A percentile compares a stretch with the other conserved stretches of the same genome.
phyloP scores from a whole-genome alignment of 2,329 filamentous ascomycete species.

The Pseudogymnoascus sp. region DNA sequence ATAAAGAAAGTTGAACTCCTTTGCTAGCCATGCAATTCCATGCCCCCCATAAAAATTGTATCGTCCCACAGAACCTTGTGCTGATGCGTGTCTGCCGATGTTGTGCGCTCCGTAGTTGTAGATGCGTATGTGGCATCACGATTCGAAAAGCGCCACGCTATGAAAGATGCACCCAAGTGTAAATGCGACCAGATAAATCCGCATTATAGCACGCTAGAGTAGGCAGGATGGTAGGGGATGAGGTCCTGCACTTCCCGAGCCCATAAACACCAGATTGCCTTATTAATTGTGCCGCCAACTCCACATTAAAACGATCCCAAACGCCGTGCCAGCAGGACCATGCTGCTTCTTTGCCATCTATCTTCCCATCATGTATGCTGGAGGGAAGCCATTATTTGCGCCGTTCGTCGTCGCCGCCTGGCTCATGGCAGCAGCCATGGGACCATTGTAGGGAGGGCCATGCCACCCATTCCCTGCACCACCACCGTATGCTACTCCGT shows the following conservation, averaged over 20 bases:
- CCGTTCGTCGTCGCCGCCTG: slow-evolving; percentile 24
- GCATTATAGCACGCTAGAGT: neutral
- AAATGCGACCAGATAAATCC: slow-evolving; percentile 3
- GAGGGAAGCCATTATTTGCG: slow-evolving; percentile 25
- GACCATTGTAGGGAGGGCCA: slow-evolving; percentile 21
- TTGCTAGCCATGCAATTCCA: slow-evolving; percentile 6
- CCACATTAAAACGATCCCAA: slow-evolving; percentile 9
- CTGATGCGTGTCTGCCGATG: slow-evolving; percentile 3
- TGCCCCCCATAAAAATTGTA: slow-evolving; percentile 2
- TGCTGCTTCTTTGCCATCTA: slow-evolving; percentile 17
- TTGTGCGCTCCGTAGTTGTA: slow-evolving; percentile 5
- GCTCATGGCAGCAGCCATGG: slow-evolving; percentile 23
- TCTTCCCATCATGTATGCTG: slow-evolving; percentile 31
- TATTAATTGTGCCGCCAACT: slow-evolving; percentile 1
- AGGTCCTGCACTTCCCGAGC: neutral
- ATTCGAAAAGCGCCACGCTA: slow-evolving; percentile 5
- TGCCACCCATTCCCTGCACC: slow-evolving; percentile 23
- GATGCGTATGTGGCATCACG: neutral
- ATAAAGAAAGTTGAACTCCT: neutral
- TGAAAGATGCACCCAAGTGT: slow-evolving; percentile 7
- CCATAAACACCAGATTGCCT: slow-evolving; percentile 3
- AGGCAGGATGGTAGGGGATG: slow-evolving; percentile 1
- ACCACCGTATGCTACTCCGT: slow-evolving; percentile 10
- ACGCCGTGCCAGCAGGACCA: slow-evolving; percentile 1
- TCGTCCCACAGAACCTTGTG: slow-evolving; percentile 5